Conservation (phyloP, 2,329 filamentous ascomycete genomes). For the Alternaria consortialis region DNA sequence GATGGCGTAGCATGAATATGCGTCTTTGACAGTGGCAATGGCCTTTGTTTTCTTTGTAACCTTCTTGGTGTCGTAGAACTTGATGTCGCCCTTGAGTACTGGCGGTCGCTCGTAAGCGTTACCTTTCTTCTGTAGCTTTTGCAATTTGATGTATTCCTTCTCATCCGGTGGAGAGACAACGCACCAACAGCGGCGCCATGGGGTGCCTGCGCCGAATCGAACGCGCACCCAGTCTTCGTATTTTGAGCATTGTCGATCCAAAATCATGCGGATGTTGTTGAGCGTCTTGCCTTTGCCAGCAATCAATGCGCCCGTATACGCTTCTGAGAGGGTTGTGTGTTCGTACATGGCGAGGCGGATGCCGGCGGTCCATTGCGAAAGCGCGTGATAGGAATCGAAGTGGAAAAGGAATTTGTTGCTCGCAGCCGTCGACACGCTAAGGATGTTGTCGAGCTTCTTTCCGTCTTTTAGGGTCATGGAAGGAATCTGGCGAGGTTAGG, state of each 20-base stretch:
- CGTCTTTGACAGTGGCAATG: slow-evolving; percentile 90
- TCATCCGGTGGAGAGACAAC: slow-evolving; percentile 92
- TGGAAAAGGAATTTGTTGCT: slow-evolving; percentile 95
- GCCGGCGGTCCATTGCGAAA: slow-evolving; percentile 94
- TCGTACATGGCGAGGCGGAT: slow-evolving; percentile 96
- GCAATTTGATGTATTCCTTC: slow-evolving; percentile 84
- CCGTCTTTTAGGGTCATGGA: slow-evolving; percentile 87
- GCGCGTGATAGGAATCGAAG: slow-evolving; percentile 92
- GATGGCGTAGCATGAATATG: slow-evolving; percentile 91
- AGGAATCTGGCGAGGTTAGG: slow-evolving; percentile 57
- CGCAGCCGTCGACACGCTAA: slow-evolving; percentile 94
- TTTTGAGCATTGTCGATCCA: slow-evolving; percentile 79
- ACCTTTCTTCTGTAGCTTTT: slow-evolving; percentile 83
- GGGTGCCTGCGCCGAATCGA: slow-evolving; percentile 92
- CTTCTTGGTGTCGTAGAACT: slow-evolving; percentile 90
- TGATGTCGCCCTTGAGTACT: slow-evolving; percentile 86
- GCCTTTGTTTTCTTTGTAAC: slow-evolving; percentile 91
- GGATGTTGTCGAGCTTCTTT: slow-evolving; percentile 88
- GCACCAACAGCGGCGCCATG: slow-evolving; percentile 97
- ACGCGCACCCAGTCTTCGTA: slow-evolving; percentile 95
- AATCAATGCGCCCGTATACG: slow-evolving; percentile 94
- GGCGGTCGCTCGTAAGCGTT: slow-evolving; percentile 81
- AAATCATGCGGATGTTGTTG: slow-evolving; percentile 89
- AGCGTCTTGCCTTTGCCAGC: slow-evolving; percentile 89
- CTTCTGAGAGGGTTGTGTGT: slow-evolving; percentile 90